phyloP scores from a whole-genome alignment of 257 asterid genomes.

The Lantana camara region DNA sequence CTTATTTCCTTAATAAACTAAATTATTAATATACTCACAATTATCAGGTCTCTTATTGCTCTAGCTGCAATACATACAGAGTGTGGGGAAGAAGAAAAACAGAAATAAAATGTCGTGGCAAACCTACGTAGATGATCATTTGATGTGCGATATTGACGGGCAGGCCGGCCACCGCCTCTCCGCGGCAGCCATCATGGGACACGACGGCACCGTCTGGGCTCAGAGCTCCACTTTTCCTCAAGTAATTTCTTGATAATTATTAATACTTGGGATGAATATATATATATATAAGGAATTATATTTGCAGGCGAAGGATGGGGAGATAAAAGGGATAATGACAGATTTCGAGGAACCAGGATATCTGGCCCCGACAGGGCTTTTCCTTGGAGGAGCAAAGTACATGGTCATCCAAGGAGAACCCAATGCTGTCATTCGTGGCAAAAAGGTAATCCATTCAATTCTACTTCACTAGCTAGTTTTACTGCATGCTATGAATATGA shows the following conservation, averaged over 20 bases:
- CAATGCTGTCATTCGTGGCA: conserved; percentile 61
- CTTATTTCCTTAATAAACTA: neutral
- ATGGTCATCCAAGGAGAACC: conserved; percentile 74
- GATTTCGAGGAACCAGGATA: conserved; percentile 61
- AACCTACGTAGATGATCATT: conserved; percentile 58
- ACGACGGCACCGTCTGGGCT: conserved; percentile 62
- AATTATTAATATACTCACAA: neutral
- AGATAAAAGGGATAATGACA: conserved; percentile 43
- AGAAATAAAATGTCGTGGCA: conserved; percentile 60
- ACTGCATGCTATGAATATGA: no score
- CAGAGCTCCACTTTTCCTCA: conserved; percentile 59
- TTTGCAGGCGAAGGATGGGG: conserved; percentile 48
- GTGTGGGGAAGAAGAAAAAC: no score
- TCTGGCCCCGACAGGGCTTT: conserved; percentile 56
- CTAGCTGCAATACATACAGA: no score
- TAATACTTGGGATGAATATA: neutral
- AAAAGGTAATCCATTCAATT: conserved; percentile 42
- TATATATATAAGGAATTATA: neutral
- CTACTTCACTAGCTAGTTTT: no score
- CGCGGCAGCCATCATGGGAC: conserved; percentile 62
- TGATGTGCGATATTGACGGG: conserved; percentile 63
- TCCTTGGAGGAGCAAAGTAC: conserved; percentile 49
- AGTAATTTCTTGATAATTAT: conserved; percentile 15
- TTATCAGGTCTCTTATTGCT: neutral
- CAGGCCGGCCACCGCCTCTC: conserved; percentile 47